Evolutionary conservation across 352 stramenopile species (phyloP).

Genomic region (Saprolegnia parasitica): DNA sequence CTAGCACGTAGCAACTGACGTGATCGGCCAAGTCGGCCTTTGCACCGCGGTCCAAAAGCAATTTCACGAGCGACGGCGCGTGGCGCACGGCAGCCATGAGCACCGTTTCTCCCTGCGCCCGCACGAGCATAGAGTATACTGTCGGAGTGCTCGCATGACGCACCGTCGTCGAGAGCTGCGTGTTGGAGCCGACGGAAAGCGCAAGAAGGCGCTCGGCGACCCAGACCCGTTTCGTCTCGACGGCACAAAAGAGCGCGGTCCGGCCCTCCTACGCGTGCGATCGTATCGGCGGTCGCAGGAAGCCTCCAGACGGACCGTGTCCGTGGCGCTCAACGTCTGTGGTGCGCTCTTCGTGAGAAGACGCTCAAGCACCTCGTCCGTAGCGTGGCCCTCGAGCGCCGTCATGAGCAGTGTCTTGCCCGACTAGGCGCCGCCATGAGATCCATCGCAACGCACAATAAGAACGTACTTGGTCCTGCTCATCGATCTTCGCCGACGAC

Average conservation of each 20-base stretch:
- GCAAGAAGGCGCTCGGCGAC: not conserved
- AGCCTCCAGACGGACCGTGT: too few species aligned
- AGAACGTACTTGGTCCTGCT: not conserved
- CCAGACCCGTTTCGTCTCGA: not conserved
- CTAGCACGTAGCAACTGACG: not conserved
- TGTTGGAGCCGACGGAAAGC: not conserved
- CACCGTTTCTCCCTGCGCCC: not conserved
- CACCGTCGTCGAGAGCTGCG: not conserved
- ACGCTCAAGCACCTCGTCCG: not conserved
- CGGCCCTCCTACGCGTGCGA: too few species aligned
- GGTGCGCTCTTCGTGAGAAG: not conserved
- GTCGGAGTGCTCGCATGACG: not conserved
- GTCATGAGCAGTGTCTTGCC: constrained; percentile 7
- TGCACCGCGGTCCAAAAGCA: not conserved
- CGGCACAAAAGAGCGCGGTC: not conserved
- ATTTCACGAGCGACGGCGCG: not conserved
- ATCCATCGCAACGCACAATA: too few species aligned
- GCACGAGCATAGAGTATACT: not conserved
- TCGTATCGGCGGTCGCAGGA: too few species aligned
- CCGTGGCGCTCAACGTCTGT: not conserved
- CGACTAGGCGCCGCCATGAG: too few species aligned
- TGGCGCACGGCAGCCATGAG: not conserved
- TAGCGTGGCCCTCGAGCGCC: not conserved
- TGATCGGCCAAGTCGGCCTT: not conserved
- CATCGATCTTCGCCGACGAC: not conserved